Base-by-base conservation (phyloP, 352 stramenopile genomes). In the Pythium dissotocum region DNA sequence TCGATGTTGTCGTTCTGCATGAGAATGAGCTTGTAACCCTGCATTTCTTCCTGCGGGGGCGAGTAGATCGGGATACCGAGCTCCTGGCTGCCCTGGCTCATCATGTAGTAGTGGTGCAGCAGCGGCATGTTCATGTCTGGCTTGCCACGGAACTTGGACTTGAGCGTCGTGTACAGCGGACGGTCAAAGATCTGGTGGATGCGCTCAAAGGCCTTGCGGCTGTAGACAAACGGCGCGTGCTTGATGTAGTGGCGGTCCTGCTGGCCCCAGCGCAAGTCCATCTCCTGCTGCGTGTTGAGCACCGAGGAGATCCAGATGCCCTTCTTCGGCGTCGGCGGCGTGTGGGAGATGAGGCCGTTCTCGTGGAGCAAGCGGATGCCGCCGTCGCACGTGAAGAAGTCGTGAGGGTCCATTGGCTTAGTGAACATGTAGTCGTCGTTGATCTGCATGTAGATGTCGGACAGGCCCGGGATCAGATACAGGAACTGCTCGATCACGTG, bases 401-500 rank as follows among this genome's bases (percentile, higher is more conserved):
- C 83, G 51, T 94, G 81, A 8, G 88, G 88, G 14, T 73, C 71
- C 42, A 96, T 87, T 40, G 83, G 83, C 67, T 92, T 89, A 44
- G 83, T 88, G 67, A 96, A 96, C 52, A 96, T 72, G 69, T 95
- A 96, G 77, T 96, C 88, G 71, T 96, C 88, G 70, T 96, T 96
- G 59, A 96, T 77, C 63, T 96, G 87, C 77, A 96, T 95, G 72
- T 87, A 96, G 51, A 93, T 87, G 62, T 96, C 88, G 53, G 88
- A 93, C 28, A 96, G 77, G 0, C 85, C 88, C 2, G 88, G 88
- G 58, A 96, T 95, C 18, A 83, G 62, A 67, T 96, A 90, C 60
- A 96, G 64, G 65, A 94, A 96, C 74, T 96, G 88, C 73, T 96
- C 88, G 44, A 96, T 91, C 52, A 95, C 87, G 73, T 96, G 82